These are phyloP conservation scores for Fusarium sp. DNA, from an alignment of 2,329 filamentous ascomycete genomes.

Conservation along the genomic window DNA sequence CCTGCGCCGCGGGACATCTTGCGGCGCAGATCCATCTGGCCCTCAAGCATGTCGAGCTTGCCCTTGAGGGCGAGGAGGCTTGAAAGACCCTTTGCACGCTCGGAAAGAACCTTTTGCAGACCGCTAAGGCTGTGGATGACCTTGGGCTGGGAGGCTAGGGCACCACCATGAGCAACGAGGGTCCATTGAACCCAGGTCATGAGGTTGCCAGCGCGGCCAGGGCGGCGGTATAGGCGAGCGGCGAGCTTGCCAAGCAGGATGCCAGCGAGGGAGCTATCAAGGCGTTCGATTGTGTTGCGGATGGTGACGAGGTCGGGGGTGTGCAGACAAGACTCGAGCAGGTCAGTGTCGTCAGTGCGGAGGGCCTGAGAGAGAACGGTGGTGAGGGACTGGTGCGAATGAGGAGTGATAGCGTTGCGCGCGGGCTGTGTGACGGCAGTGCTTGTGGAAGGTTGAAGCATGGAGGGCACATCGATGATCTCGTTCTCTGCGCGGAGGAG, in stretches of 20 bases:
- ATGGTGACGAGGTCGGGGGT: conserved; percentile 83
- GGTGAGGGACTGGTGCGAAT: conserved; percentile 84
- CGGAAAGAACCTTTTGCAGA: conserved; percentile 88
- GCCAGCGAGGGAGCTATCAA: conserved; percentile 88
- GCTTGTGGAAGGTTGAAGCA: conserved; percentile 62
- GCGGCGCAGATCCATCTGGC: conserved; percentile 86
- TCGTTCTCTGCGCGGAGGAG: conserved; percentile 81
- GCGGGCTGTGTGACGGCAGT: conserved; percentile 58
- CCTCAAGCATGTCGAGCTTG: conserved; percentile 93
- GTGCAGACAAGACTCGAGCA: conserved; percentile 93
- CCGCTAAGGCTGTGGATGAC: conserved; percentile 83
- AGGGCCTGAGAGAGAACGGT: conserved; percentile 96
- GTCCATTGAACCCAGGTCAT: conserved; percentile 98
- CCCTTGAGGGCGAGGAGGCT: conserved; percentile 92
- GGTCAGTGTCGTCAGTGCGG: conserved; percentile 88
- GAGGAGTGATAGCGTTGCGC: conserved; percentile 69
- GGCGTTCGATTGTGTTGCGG: conserved; percentile 88
- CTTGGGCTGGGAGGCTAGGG: conserved; percentile 88
- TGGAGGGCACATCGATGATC: conserved; percentile 81
- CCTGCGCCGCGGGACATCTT: conserved; percentile 70
- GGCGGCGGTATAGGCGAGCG: conserved; percentile 87
- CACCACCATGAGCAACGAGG: conserved; percentile 91
- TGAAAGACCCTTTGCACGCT: conserved; percentile 85
- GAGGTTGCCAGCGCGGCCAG: conserved; percentile 89
- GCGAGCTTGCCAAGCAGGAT: conserved; percentile 87